phyloP scores from a whole-genome alignment of 1,284 basidiomycete species.

The Bondarzewia mesenterica region DNA sequence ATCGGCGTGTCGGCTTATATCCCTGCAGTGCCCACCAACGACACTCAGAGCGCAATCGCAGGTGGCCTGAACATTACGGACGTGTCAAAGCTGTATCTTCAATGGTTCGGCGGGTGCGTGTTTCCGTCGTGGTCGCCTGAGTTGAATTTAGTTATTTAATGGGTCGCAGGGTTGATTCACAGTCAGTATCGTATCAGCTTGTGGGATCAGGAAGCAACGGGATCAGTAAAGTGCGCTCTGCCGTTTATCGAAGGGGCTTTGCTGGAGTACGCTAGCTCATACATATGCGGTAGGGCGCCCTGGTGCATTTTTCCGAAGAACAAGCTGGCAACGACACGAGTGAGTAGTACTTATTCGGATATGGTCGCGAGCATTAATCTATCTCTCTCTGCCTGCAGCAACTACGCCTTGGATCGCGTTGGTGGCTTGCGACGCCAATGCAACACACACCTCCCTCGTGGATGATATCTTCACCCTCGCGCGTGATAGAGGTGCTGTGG shows the following conservation, averaged over 20 bases:
- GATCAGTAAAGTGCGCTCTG: conserved; percentile 39
- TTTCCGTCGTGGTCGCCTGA: not conserved
- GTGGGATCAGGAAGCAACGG: conserved; percentile 40
- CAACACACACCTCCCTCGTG: conserved; percentile 48
- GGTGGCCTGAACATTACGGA: conserved; percentile 45
- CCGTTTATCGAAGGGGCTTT: too few relatives aligned
- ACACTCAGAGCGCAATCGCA: conserved; percentile 41
- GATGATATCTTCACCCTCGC: conserved; percentile 78
- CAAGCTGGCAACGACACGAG: conserved; percentile 30
- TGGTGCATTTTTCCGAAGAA: conserved; percentile 74
- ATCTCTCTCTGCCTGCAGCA: conserved; percentile 28
- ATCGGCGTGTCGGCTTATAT: conserved; percentile 39
- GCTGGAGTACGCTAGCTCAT: not conserved
- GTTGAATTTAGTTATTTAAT: not conserved
- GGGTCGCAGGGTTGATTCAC: conserved; percentile 35
- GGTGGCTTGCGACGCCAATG: conserved; percentile 73
- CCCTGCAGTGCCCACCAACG: conserved; percentile 67
- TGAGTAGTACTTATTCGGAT: conserved; percentile 19
- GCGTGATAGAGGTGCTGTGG: conserved; percentile 66
- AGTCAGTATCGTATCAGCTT: conserved; percentile 53
- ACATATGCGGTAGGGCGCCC: conserved; percentile 39
- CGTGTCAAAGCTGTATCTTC: conserved; percentile 47
- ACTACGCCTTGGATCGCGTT: conserved; percentile 85
- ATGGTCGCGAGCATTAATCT: not conserved
- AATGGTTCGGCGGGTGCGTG: conserved; percentile 51